phyloP scores from a whole-genome alignment of 2,329 filamentous ascomycete genomes.

The Gremmenia infestans region DNA sequence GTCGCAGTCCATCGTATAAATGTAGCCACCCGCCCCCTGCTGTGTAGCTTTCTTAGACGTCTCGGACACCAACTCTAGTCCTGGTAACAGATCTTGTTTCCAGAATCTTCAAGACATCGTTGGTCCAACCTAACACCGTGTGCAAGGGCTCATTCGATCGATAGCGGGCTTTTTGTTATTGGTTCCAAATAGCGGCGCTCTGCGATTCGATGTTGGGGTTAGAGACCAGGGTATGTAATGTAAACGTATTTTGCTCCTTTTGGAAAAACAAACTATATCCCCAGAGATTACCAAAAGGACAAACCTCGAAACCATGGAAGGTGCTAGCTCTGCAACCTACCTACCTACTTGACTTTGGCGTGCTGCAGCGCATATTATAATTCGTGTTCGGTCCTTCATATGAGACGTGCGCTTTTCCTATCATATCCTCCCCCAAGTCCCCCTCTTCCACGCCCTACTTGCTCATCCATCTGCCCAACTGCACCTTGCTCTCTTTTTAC shows the following conservation, averaged over 20 bases:
- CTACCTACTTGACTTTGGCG: constrained; percentile 11
- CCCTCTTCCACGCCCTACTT: constrained; percentile 17
- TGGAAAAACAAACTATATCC: constrained; percentile 19
- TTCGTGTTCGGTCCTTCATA: constrained; percentile 19
- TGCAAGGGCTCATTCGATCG: constrained; percentile 8
- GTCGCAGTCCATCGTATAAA: constrained; percentile 21
- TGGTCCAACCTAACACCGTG: constrained; percentile 18
- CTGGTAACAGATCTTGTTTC: constrained; percentile 17
- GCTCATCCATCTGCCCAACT: constrained; percentile 22
- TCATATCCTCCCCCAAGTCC: constrained; percentile 17
- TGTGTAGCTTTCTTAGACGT: constrained; percentile 24
- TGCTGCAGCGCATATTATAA: constrained; percentile 17
- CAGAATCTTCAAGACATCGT: constrained; percentile 8
- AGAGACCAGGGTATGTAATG: background rate
- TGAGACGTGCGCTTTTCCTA: constrained; percentile 9
- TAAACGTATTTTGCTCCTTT: constrained; percentile 14
- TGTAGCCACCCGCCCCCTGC: constrained; percentile 29
- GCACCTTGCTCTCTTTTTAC: constrained; percentile 15
- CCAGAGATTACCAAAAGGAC: background rate
- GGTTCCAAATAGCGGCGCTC: background rate
- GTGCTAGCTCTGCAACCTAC: constrained; percentile 8
- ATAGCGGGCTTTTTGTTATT: constrained; percentile 6
- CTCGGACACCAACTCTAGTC: constrained; percentile 15
- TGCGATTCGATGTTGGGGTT: constrained; percentile 7
- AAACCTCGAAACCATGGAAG: constrained; percentile 1